Conservation (phyloP, 129 eudicot species). For the Calendula officinalis region DNA sequence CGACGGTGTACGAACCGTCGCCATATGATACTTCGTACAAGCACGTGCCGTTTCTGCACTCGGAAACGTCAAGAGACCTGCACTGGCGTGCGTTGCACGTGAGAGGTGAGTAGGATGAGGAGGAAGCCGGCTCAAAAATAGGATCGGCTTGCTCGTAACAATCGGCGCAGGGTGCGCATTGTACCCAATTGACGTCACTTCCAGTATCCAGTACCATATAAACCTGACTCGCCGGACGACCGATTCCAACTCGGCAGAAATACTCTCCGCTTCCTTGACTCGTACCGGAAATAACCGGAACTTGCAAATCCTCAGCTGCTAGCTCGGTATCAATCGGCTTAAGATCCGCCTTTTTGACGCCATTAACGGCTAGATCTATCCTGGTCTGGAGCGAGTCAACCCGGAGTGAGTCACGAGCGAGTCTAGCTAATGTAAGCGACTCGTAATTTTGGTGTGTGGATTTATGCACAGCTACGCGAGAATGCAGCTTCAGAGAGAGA, state of each 20-base stretch:
- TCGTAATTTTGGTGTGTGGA: constrained; percentile 43
- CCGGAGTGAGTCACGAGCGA: constrained; percentile 77
- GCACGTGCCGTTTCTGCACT: constrained; percentile 72
- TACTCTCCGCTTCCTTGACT: constrained; percentile 98
- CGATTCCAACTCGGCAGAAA: constrained; percentile 81
- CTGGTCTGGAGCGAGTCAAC: constrained; percentile 57
- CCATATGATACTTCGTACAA: constrained; percentile 91
- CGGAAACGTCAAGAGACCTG: constrained; percentile 70
- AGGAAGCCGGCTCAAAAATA: constrained; percentile 65
- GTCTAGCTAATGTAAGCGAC: constrained; percentile 43
- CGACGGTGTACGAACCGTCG: constrained; percentile 91
- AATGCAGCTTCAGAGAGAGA: constrained; percentile 56
- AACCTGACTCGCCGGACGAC: constrained; percentile 61
- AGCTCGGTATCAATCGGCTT: constrained; percentile 42
- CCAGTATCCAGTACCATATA: constrained; percentile 93
- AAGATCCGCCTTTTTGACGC: constrained; percentile 49
- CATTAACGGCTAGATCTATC: constrained; percentile 51
- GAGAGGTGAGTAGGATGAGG: constrained; percentile 59
- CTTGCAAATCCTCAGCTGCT: constrained; percentile 43
- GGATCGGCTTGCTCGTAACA: constrained; percentile 93
- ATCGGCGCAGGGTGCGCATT: constrained; percentile 91
- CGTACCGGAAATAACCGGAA: constrained; percentile 72
- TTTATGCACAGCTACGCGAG: constrained; percentile 49
- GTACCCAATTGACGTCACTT: constrained; percentile 93
- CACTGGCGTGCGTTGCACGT: constrained; percentile 64